Evolutionary conservation across 2,329 filamentous ascomycete species (phyloP).

Genomic region (Thelonectria blattea): DNA sequence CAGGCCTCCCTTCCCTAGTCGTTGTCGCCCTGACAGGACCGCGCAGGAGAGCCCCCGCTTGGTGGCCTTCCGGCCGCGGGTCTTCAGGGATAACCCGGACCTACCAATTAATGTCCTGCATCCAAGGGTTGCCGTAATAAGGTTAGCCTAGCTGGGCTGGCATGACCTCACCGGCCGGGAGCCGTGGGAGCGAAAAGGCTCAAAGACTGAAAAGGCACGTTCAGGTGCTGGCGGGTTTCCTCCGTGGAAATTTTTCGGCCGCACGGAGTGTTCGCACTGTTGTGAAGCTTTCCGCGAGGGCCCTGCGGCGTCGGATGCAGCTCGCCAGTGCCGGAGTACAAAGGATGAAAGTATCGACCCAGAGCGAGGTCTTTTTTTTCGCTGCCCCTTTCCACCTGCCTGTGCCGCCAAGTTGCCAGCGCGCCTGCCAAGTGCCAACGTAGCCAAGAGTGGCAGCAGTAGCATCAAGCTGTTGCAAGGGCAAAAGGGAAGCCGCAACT

Average conservation of each 20-base stretch:
- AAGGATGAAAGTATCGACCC: background rate
- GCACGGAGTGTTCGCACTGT: background rate
- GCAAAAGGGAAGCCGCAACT: background rate
- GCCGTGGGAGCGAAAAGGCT: background rate
- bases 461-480: background rate
- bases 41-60: constrained; percentile 5
- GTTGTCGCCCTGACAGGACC: background rate
- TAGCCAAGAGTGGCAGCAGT: background rate
- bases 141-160: constrained; percentile 22
- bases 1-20: background rate
- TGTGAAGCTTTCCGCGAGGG: background rate
- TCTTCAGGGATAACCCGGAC: background rate
- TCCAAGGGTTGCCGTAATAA: constrained; percentile 14
- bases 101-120: constrained; percentile 14
- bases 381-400: too few relatives aligned
- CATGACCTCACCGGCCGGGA: constrained; percentile 20
- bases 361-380: background rate
- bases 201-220: background rate
- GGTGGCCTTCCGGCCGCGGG: background rate
- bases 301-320: background rate
- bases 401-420: too few relatives aligned
- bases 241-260: background rate
- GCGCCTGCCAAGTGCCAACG: background rate
- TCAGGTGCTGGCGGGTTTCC: background rate
- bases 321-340: background rate